Evolutionary conservation across 495 filamentous ascomycete species (phyloP).

Genomic region (Penicillium coffeae): DNA sequence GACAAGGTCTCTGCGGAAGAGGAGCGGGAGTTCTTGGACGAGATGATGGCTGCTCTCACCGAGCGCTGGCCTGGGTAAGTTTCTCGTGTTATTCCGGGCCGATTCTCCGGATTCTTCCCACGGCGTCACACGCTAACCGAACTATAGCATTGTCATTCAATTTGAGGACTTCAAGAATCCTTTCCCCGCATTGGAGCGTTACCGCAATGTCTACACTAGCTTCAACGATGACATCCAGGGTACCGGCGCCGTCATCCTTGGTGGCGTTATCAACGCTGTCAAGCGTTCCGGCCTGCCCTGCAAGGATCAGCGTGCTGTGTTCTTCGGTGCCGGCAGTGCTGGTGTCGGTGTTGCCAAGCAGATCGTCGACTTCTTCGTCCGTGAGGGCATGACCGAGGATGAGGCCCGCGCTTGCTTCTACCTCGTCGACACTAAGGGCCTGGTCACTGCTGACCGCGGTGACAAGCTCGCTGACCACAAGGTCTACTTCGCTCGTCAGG

Average conservation of each 20-base stretch:
- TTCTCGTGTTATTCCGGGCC: slow-evolving; percentile 18
- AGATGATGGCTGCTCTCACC: slow-evolving; percentile 88
- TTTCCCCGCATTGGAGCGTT: slow-evolving; percentile 88
- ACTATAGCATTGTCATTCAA: slow-evolving; percentile 80
- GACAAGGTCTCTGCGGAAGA: slow-evolving; percentile 77
- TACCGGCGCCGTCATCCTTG: slow-evolving; percentile 92
- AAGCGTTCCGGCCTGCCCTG: slow-evolving; percentile 81
- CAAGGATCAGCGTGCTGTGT: slow-evolving; percentile 89
- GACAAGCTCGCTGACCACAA: slow-evolving; percentile 96
- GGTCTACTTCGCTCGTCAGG: slow-evolving; percentile 88
- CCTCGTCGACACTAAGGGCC: slow-evolving; percentile 94
- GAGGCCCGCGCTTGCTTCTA: slow-evolving; percentile 89
- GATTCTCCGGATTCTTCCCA: slow-evolving; percentile 5
- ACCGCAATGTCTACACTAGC: slow-evolving; percentile 81
- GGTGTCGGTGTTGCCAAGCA: slow-evolving; percentile 97
- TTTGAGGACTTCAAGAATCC: slow-evolving; percentile 99
- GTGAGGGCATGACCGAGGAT: slow-evolving; percentile 87
- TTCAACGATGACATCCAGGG: slow-evolving; percentile 99
- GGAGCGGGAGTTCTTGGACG: slow-evolving; percentile 91
- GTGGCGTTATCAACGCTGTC: slow-evolving; percentile 91
- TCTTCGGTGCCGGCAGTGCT: slow-evolving; percentile 92
- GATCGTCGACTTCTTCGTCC: slow-evolving; percentile 92
- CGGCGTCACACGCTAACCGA: slow-evolving; percentile 8
- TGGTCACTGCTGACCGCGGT: slow-evolving; percentile 89
- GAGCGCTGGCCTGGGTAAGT: slow-evolving; percentile 79